A percentile compares a stretch with the other conserved stretches of the same genome.
phyloP scores from a whole-genome alignment of 768 basidiomycete species.

The Tylopilus sp. region DNA sequence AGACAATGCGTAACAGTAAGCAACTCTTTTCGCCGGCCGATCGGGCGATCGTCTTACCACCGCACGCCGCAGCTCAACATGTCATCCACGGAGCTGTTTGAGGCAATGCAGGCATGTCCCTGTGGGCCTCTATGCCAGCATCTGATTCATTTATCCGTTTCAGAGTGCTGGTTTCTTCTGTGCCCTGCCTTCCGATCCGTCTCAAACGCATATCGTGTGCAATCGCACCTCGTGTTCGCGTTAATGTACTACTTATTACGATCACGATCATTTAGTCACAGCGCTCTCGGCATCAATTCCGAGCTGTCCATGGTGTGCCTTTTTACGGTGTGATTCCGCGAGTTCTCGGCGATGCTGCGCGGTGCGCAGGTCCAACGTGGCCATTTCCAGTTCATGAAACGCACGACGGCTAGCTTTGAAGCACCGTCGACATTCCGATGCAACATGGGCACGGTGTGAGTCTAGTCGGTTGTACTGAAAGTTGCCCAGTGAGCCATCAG shows the following conservation, averaged over 20 bases:
- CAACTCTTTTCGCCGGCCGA: constrained; percentile 5
- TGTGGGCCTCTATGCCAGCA: neutral
- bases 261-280: constrained; percentile 24
- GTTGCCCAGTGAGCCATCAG: constrained; percentile 1
- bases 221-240: constrained; percentile 52
- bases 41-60: constrained; percentile 12
- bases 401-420: constrained; percentile 46
- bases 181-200: constrained; percentile 62
- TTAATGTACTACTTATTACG: constrained; percentile 22
- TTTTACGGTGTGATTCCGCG: constrained; percentile 57
- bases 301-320: constrained; percentile 56
- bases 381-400: constrained; percentile 58
- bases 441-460: constrained; percentile 37
- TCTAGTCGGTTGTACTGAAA: constrained; percentile 34
- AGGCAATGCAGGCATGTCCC: constrained; percentile 64
- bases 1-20: constrained; percentile 57
- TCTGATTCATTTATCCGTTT: constrained; percentile 9
- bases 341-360: constrained; percentile 57
- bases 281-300: constrained; percentile 48
- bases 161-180: constrained; percentile 70
- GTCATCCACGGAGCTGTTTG: constrained; percentile 59
- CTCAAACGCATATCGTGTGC: constrained; percentile 65
- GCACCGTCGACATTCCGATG: constrained; percentile 38
- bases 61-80: constrained; percentile 48
- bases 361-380: constrained; percentile 55